These are phyloP conservation scores for Zygosaccharomyces pseudorouxii DNA, from an alignment of 805 yeast genomes.

Conservation along the genomic window DNA sequence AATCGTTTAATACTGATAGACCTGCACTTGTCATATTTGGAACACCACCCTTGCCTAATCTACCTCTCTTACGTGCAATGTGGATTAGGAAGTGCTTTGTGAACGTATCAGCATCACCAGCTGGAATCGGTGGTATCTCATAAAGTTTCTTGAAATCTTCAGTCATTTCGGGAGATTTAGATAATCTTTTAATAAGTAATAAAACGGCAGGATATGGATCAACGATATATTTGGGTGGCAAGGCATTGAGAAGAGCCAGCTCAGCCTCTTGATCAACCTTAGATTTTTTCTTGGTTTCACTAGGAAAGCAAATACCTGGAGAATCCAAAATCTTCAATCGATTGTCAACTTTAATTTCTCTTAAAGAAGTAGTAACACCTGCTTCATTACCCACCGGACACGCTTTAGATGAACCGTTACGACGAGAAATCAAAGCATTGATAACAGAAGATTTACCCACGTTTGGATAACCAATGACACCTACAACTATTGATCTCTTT, in stretches of 20 bases:
- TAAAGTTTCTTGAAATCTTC: slow-evolving; percentile 69
- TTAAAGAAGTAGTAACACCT: slow-evolving; percentile 87
- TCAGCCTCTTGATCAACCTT: slow-evolving; percentile 79
- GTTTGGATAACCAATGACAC: slow-evolving; percentile 96
- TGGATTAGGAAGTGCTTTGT: slow-evolving; percentile 85
- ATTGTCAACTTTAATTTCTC: slow-evolving; percentile 89
- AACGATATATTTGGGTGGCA: slow-evolving; percentile 77
- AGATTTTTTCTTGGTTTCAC: slow-evolving; percentile 47
- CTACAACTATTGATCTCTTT: slow-evolving; percentile 86
- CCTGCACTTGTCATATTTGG: slow-evolving; percentile 89
- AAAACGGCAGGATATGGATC: slow-evolving; percentile 85
- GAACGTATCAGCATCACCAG: slow-evolving; percentile 65
- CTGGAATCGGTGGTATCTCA: slow-evolving; percentile 74
- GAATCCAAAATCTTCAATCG: slow-evolving; percentile 87
- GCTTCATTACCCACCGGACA: slow-evolving; percentile 98
- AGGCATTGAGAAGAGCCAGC: slow-evolving; percentile 77
- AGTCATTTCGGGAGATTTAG: slow-evolving; percentile 72
- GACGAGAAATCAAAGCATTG: slow-evolving; percentile 80
- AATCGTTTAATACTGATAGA: slow-evolving; percentile 74
- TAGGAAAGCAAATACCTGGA: slow-evolving; percentile 96
- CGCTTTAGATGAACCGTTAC: slow-evolving; percentile 58
- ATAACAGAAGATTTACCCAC: slow-evolving; percentile 95
- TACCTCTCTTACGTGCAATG: slow-evolving; percentile 87
- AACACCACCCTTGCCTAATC: slow-evolving; percentile 88
- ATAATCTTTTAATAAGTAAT: slow-evolving; percentile 66